These are phyloP conservation scores for Fusarium virguliforme DNA, from an alignment of 2,329 filamentous ascomycete genomes.

Conservation along the genomic window DNA sequence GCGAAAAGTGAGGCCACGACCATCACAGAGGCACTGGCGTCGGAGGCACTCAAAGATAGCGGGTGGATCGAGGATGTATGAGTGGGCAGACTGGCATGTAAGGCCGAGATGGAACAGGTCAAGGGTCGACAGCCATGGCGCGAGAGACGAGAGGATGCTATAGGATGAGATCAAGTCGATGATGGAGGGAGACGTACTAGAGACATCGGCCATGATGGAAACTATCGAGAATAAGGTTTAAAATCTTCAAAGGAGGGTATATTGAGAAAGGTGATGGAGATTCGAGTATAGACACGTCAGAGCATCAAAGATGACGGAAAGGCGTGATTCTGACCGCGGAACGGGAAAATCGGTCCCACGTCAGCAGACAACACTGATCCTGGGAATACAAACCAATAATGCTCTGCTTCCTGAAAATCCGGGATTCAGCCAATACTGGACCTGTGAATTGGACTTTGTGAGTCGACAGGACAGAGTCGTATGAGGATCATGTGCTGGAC, in stretches of 20 bases:
- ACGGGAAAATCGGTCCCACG: background rate
- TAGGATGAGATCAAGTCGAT: slow-evolving; percentile 34
- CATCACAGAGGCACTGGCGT: slow-evolving; percentile 33
- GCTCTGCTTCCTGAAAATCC: too few relatives aligned
- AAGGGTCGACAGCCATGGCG: slow-evolving; percentile 36
- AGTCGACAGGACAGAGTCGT: too few relatives aligned
- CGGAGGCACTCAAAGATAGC: slow-evolving; percentile 22
- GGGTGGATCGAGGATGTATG: slow-evolving; percentile 6
- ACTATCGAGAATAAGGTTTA: background rate
- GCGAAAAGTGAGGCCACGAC: slow-evolving; percentile 22
- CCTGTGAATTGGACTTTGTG: background rate
- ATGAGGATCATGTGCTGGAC: background rate
- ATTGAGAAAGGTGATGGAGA: background rate
- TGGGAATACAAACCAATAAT: too few relatives aligned
- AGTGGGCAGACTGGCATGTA: slow-evolving; percentile 8
- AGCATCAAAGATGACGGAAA: background rate
- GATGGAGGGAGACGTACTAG: background rate
- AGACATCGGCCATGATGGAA: background rate
- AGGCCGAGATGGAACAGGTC: slow-evolving; percentile 34
- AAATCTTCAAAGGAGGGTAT: background rate
- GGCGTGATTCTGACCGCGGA: background rate
- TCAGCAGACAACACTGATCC: background rate
- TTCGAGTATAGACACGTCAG: background rate
- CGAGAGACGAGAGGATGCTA: slow-evolving; percentile 26
- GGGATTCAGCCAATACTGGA: background rate